A percentile compares a stretch with the other conserved stretches of the same genome.
Conservation (phyloP, 768 basidiomycete genomes). For the Boletus vermiculosoides region DNA sequence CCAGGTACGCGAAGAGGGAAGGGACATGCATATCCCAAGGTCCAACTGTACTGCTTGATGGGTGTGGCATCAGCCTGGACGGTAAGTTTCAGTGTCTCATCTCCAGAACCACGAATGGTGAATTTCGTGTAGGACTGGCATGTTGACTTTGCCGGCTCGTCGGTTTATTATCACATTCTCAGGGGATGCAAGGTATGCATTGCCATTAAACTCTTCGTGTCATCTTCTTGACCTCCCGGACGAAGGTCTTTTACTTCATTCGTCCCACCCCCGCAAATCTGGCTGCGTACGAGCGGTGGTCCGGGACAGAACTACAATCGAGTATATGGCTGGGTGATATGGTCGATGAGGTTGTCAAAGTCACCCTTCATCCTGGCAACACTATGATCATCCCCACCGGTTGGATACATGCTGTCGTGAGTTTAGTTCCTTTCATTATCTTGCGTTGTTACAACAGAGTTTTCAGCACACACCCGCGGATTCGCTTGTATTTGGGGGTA, state of each 20-base stretch:
- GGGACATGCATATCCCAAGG: constrained; percentile 82
- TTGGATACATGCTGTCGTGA: constrained; percentile 96
- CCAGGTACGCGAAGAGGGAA: constrained; percentile 72
- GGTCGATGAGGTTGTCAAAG: constrained; percentile 88
- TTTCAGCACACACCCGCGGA: constrained; percentile 84
- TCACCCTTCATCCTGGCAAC: constrained; percentile 72
- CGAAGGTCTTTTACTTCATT: constrained; percentile 93
- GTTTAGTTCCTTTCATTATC: constrained; percentile 26
- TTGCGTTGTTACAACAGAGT: constrained; percentile 1
- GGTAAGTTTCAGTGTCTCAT: constrained; percentile 44
- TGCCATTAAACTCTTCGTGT: background rate
- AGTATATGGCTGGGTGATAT: constrained; percentile 90
- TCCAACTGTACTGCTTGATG: constrained; percentile 97
- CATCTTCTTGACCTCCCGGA: background rate
- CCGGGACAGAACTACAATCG: constrained; percentile 86
- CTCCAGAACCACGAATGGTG: background rate
- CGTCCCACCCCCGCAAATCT: constrained; percentile 84
- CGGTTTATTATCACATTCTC: constrained; percentile 96
- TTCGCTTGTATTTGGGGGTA: constrained; percentile 94
- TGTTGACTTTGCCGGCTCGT: constrained; percentile 95
- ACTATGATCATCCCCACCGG: constrained; percentile 96
- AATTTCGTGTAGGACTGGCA: constrained; percentile 81
- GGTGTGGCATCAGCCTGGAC: constrained; percentile 93
- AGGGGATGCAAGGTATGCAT: constrained; percentile 71
- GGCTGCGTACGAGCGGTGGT: constrained; percentile 90